phyloP scores from a whole-genome alignment of 2,329 filamentous ascomycete genomes.

The Alternaria arbusti region DNA sequence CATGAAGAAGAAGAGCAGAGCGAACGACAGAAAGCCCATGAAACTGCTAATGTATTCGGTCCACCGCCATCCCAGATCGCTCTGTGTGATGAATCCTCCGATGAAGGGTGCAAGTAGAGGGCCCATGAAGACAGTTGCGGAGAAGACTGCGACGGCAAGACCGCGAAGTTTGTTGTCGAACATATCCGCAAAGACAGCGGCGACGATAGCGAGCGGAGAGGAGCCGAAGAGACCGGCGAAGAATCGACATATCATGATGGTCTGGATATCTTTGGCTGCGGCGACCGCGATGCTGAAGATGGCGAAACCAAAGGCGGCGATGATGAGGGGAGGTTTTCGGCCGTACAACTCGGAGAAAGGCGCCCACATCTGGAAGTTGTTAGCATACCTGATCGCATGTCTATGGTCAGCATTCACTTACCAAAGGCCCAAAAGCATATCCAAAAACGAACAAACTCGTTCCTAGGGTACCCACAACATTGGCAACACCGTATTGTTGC shows the following conservation, averaged over 20 bases:
- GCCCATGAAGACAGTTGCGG: slow-evolving; percentile 57
- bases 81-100: slow-evolving; percentile 60
- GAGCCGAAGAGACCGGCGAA: slow-evolving; percentile 62
- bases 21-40: slow-evolving; percentile 61
- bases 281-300: slow-evolving; percentile 59
- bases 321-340: slow-evolving; percentile 56
- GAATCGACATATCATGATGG: slow-evolving; percentile 60
- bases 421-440: slow-evolving; percentile 48
- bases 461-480: slow-evolving; percentile 42
- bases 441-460: slow-evolving; percentile 46
- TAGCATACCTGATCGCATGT: background rate
- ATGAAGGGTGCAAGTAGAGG: slow-evolving; percentile 62
- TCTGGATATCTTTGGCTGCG: slow-evolving; percentile 60
- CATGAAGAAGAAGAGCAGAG: slow-evolving; percentile 60
- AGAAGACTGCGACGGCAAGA: slow-evolving; percentile 58
- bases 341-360: slow-evolving; percentile 61
- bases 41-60: slow-evolving; percentile 61
- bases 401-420: slow-evolving; percentile 8
- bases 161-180: slow-evolving; percentile 56
- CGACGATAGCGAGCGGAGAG: slow-evolving; percentile 59
- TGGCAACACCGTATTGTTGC: slow-evolving; percentile 36
- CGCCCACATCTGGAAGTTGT: slow-evolving; percentile 48
- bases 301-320: slow-evolving; percentile 58
- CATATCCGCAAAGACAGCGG: slow-evolving; percentile 64
- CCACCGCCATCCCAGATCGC: slow-evolving; percentile 61